Conservation (phyloP, 2,329 filamentous ascomycete genomes). For the Fusarium heterosporum region DNA sequence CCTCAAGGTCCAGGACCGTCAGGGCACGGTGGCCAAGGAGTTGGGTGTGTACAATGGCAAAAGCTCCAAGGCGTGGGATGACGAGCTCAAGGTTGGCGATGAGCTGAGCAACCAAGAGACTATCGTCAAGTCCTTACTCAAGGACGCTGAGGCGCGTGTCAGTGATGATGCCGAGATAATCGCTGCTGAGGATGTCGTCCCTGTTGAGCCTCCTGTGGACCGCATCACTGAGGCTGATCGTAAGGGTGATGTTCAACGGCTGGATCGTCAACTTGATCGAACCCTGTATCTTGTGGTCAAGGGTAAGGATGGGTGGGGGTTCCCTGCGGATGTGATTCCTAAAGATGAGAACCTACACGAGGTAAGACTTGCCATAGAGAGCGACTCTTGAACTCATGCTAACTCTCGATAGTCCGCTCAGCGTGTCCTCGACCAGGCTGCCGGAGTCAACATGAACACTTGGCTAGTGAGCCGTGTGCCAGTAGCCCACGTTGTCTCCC, state of each 20-base stretch:
- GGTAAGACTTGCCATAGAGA: slow-evolving; percentile 62
- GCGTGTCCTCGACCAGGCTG: slow-evolving; percentile 79
- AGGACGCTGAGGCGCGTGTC: slow-evolving; percentile 77
- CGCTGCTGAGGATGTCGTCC: slow-evolving; percentile 68
- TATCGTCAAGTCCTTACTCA: slow-evolving; percentile 75
- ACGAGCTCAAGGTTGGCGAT: slow-evolving; percentile 85
- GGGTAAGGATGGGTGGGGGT: slow-evolving; percentile 80
- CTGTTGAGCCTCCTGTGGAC: slow-evolving; percentile 76
- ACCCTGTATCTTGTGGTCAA: slow-evolving; percentile 91
- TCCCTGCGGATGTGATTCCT: slow-evolving; percentile 78
- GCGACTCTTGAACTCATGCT: not conserved
- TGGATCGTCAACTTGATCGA: slow-evolving; percentile 82
- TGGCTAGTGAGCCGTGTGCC: slow-evolving; percentile 95
- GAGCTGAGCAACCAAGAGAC: slow-evolving; percentile 71
- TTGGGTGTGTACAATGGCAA: slow-evolving; percentile 84
- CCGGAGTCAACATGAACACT: slow-evolving; percentile 96
- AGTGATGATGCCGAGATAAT: slow-evolving; percentile 71
- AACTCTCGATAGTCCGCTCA: slow-evolving; percentile 75
- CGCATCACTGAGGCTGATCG: slow-evolving; percentile 83
- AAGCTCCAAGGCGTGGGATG: slow-evolving; percentile 82
- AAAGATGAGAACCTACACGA: slow-evolving; percentile 82
- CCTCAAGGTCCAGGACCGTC: slow-evolving; percentile 80
- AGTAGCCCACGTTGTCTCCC: slow-evolving; percentile 79
- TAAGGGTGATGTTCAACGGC: slow-evolving; percentile 77
- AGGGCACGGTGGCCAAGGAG: slow-evolving; percentile 81